Evolutionary conservation across 225 moss, liverwort and hornwort genomes (phyloP).

Genomic region (Takakia lepidozioides): DNA sequence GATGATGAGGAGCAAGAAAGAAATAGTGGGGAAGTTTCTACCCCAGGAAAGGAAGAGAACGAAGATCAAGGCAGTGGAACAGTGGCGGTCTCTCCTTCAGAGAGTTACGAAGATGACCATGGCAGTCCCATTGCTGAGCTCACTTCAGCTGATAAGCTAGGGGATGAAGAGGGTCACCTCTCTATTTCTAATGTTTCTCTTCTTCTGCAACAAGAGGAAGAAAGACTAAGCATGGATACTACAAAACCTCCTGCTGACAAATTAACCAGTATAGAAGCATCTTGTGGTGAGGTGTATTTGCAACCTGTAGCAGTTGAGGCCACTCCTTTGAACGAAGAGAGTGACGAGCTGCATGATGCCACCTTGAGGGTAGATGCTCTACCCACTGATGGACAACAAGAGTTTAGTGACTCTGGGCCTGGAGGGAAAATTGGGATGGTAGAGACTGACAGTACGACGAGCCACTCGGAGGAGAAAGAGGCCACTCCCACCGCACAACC

Average conservation of each 20-base stretch:
- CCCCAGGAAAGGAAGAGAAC: conserved; percentile 1
- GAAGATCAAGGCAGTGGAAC: too few species aligned
- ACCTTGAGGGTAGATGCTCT: neutral
- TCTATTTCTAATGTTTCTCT: too few species aligned
- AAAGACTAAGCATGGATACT: conserved; percentile 17
- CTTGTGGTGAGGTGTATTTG: conserved; percentile 23
- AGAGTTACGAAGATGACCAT: conserved; percentile 21
- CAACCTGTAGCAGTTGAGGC: conserved; percentile 24
- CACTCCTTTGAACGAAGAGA: neutral
- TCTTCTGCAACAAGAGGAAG: conserved; percentile 28
- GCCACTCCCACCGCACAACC: too few species aligned
- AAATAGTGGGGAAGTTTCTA: conserved; percentile 16
- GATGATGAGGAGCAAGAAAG: conserved; percentile 11
- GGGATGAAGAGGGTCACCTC: conserved; percentile 30
- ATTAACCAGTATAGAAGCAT: too few species aligned
- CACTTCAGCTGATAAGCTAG: conserved; percentile 30
- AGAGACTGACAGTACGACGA: too few species aligned
- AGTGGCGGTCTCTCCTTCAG: too few species aligned
- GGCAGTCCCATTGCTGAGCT: conserved; percentile 36
- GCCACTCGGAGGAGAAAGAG: too few species aligned
- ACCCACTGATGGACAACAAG: conserved; percentile 9
- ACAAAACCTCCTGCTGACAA: conserved; percentile 1
- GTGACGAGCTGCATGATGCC: too few species aligned
- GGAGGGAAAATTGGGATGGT: neutral
- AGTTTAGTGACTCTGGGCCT: neutral